Conservation (phyloP, 768 basidiomycete species). For the Coprinellus aureogranulatus region DNA sequence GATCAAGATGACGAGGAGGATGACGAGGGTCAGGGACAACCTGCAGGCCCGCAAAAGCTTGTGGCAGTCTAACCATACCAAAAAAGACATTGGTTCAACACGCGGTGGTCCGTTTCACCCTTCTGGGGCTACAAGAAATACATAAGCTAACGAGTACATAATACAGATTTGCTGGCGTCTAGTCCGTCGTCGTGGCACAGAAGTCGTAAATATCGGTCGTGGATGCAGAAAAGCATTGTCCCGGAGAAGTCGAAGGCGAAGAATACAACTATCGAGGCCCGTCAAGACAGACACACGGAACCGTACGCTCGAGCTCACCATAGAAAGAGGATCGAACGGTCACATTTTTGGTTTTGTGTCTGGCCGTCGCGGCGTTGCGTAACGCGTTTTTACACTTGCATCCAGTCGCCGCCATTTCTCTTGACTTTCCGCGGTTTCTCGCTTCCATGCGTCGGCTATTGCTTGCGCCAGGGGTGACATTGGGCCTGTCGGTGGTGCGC, state of each 20-base stretch:
- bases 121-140: neutral
- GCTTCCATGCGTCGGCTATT: conserved; percentile 69
- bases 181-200: neutral
- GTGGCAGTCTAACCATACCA: conserved; percentile 6
- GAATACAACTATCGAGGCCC: neutral
- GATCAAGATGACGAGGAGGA: conserved; percentile 45
- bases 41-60: conserved; percentile 6
- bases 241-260: neutral
- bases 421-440: conserved; percentile 57
- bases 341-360: conserved; percentile 56
- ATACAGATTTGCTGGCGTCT: neutral
- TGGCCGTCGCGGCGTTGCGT: conserved; percentile 37
- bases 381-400: conserved; percentile 51
- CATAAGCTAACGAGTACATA: conserved; percentile 3
- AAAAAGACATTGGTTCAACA: conserved; percentile 5
- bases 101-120: neutral
- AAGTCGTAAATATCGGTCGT: neutral
- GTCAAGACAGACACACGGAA: neutral
- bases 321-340: conserved; percentile 6
- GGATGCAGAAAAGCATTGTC: neutral
- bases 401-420: conserved; percentile 54
- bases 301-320: neutral
- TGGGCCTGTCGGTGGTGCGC: conserved; percentile 35
- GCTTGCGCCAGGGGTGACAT: conserved; percentile 53
- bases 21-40: conserved; percentile 20